phyloP scores from a whole-genome alignment of 345 rosid genomes.

The Salix arbutifolia region DNA sequence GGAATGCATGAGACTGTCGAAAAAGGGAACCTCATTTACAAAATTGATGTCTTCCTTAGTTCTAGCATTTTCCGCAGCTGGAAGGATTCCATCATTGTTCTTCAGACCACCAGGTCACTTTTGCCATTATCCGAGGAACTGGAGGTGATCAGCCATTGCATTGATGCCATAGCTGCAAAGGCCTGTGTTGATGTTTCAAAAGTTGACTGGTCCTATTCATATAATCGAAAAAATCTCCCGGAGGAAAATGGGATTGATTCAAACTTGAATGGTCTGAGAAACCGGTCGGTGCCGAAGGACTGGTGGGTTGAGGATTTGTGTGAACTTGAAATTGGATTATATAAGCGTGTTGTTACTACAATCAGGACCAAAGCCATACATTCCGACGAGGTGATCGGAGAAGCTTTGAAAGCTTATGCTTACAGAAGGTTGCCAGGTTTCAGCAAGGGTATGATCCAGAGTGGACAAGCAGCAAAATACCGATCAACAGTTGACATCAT shows the following conservation, averaged over 20 bases:
- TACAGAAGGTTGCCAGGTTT: slow-evolving; percentile 65
- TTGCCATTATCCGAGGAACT: slow-evolving; percentile 64
- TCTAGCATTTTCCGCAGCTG: slow-evolving; percentile 75
- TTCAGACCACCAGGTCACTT: slow-evolving; percentile 55
- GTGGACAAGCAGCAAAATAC: slow-evolving; percentile 48
- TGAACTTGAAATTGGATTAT: slow-evolving; percentile 66
- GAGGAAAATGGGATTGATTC: slow-evolving; percentile 51
- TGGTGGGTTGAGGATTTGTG: slow-evolving; percentile 97
- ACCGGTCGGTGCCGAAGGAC: slow-evolving; percentile 59
- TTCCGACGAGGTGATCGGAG: slow-evolving; percentile 65
- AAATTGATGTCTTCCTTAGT: slow-evolving; percentile 74
- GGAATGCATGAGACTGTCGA: slow-evolving; percentile 75
- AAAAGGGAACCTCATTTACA: slow-evolving; percentile 77
- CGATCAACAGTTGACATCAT: slow-evolving; percentile 51
- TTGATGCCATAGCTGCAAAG: slow-evolving; percentile 63
- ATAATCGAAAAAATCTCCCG: slow-evolving; percentile 61
- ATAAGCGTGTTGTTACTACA: slow-evolving; percentile 48
- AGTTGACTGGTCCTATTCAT: slow-evolving; percentile 83
- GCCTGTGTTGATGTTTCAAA: slow-evolving; percentile 57
- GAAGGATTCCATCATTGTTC: slow-evolving; percentile 84
- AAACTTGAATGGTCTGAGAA: slow-evolving; percentile 31
- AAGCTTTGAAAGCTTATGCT: slow-evolving; percentile 79
- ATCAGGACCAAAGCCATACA: slow-evolving; percentile 45
- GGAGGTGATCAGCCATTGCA: slow-evolving; percentile 50
- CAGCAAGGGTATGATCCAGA: slow-evolving; percentile 54